A percentile compares a stretch with the other conserved stretches of the same genome.
These are phyloP conservation scores for Trichaptum fuscoviolaceum DNA, from an alignment of 768 basidiomycete genomes.

Conservation along the genomic window DNA sequence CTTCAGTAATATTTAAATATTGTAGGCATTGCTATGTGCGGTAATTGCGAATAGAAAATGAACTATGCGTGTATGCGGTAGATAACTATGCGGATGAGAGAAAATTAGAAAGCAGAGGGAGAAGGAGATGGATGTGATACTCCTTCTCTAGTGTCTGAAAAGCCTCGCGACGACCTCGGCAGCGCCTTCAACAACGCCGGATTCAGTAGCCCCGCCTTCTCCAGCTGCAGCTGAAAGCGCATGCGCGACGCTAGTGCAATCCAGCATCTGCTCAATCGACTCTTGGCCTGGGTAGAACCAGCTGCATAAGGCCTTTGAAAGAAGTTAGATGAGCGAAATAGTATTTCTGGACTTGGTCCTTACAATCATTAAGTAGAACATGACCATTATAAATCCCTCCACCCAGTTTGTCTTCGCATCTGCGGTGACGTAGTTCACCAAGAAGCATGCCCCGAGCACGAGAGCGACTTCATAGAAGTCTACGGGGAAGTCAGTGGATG, in stretches of 20 bases:
- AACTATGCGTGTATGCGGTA: too few species aligned
- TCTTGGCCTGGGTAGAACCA: slow-evolving; percentile 65
- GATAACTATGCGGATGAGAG: too few species aligned
- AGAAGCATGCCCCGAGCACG: slow-evolving; percentile 61
- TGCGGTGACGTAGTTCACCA: slow-evolving; percentile 77
- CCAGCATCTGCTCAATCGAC: slow-evolving; percentile 38
- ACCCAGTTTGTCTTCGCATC: slow-evolving; percentile 79
- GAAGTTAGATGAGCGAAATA: slow-evolving; percentile 2
- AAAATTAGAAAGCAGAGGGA: too few species aligned
- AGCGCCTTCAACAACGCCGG: neutral
- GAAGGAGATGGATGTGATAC: too few species aligned
- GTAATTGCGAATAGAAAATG: too few species aligned
- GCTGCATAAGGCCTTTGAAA: slow-evolving; percentile 47
- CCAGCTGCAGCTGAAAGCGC: neutral
- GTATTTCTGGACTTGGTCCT: slow-evolving; percentile 16
- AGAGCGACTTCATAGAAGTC: slow-evolving; percentile 67
- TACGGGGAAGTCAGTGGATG: slow-evolving; percentile 20
- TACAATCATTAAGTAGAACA: slow-evolving; percentile 66
- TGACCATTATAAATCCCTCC: slow-evolving; percentile 61
- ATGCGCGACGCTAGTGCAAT: slow-evolving; percentile 32
- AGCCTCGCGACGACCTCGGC: neutral
- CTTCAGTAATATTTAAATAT: too few species aligned
- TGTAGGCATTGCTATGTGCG: too few species aligned
- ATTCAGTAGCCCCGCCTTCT: neutral
- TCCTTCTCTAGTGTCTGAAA: neutral